These are phyloP conservation scores for Diaporthe velutina DNA, from an alignment of 2,329 filamentous ascomycete genomes.

Conservation along the genomic window DNA sequence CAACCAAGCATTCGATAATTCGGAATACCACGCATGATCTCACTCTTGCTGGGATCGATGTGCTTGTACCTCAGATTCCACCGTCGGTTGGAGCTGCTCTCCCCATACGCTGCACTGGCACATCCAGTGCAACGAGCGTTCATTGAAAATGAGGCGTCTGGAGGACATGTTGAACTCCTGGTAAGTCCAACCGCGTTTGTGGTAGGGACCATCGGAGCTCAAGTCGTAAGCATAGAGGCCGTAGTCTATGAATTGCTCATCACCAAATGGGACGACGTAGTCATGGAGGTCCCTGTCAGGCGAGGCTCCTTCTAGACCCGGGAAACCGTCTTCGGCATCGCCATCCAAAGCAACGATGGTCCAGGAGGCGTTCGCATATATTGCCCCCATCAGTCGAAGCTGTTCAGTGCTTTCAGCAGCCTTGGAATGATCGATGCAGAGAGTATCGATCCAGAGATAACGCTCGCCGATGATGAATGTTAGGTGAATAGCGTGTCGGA, in stretches of 20 bases:
- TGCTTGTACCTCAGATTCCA: background rate
- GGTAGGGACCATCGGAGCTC: background rate
- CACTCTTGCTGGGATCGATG: background rate
- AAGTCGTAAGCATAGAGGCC: background rate
- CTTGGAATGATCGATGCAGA: background rate
- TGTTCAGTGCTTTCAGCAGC: background rate
- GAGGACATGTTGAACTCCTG: slow-evolving; percentile 11
- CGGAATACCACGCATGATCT: background rate
- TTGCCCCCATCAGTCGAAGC: background rate
- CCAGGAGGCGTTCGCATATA: slow-evolving; percentile 8
- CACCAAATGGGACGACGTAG: background rate
- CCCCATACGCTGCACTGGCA: background rate
- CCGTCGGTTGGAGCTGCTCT: background rate
- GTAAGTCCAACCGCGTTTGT: background rate
- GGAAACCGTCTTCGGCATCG: background rate
- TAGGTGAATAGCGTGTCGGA: background rate
- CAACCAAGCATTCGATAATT: background rate
- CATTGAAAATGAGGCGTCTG: background rate
- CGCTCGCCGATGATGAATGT: background rate
- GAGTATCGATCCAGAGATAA: background rate
- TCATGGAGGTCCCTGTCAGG: background rate
- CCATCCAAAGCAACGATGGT: background rate
- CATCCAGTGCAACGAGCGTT: background rate
- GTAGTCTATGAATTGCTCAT: background rate
- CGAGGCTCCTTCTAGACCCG: background rate